These are phyloP conservation scores for Cryptococcus sp. DNA, from an alignment of 1,284 basidiomycete genomes.

Conservation along the genomic window DNA sequence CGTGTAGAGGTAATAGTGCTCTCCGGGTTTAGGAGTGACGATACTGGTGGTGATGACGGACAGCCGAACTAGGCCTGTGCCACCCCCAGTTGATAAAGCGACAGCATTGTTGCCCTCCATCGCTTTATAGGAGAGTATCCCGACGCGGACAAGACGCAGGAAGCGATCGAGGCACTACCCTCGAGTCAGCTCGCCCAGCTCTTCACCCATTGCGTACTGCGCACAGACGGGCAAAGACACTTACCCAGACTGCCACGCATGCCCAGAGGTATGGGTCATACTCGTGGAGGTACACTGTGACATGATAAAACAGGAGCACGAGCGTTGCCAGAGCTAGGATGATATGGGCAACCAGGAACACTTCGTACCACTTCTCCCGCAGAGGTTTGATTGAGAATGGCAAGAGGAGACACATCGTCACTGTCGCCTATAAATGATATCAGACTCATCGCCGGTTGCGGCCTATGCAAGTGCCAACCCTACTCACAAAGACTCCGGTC, in stretches of 20 bases:
- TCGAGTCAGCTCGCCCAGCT: neutral
- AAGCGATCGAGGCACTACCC: slow-evolving; percentile 31
- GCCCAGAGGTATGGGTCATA: slow-evolving; percentile 30
- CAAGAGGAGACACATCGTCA: slow-evolving; percentile 24
- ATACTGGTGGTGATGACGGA: slow-evolving; percentile 20
- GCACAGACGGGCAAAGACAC: neutral
- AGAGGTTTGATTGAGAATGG: slow-evolving; percentile 28
- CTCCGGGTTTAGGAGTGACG: slow-evolving; percentile 25
- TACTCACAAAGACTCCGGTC: slow-evolving; percentile 24
- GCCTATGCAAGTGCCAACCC: neutral
- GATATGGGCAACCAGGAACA: slow-evolving; percentile 37
- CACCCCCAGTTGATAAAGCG: slow-evolving; percentile 12
- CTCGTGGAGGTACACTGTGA: slow-evolving; percentile 21
- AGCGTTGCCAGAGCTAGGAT: slow-evolving; percentile 26
- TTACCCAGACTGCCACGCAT: slow-evolving; percentile 36
- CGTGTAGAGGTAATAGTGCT: slow-evolving; percentile 38
- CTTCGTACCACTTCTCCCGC: slow-evolving; percentile 29
- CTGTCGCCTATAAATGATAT: slow-evolving; percentile 15
- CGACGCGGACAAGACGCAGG: slow-evolving; percentile 28
- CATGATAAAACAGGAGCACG: slow-evolving; percentile 28
- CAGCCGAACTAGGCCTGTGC: slow-evolving; percentile 30
- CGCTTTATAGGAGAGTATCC: slow-evolving; percentile 23
- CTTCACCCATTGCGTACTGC: neutral
- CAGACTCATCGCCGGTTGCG: neutral
- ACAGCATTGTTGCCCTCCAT: slow-evolving; percentile 18